Evolutionary conservation across 306 rosid genomes (phyloP), one percentile per base, ranked within the genome.

Genomic region (Mucuna pruriens): DNA sequence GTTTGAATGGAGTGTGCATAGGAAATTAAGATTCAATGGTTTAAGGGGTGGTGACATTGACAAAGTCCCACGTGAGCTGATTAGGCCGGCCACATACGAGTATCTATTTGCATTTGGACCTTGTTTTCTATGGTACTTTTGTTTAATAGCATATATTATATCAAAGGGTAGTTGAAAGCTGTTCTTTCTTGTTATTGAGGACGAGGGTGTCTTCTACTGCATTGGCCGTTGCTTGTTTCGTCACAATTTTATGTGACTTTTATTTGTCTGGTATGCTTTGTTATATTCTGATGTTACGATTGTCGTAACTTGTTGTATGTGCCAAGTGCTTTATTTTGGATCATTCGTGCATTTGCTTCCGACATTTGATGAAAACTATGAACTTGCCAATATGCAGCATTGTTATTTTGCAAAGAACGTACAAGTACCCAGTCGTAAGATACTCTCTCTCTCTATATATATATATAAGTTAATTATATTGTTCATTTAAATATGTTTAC

Each of bases 31-130:
- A 22, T 42, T 38, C 16, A 20, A 74, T 81, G 72, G 77, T 33
- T 40, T 73, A 48, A 57, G 58, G 39, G 78, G 58, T 39, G 78
- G 87, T 78, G 77, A 26, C 9, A 79, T 34, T 54, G 83, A 73
- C 85, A 70, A 82, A 54, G 86, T 81, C 86, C 76, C 75, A 49
- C 71, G 6, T 75, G 84, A 85, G 90, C 87, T 87, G 91, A 68
- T 40, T 48, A 20, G 6, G 91, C 91, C 95, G 87, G 95, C 92
- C 67, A 17, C 60, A 15, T 45, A 31, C 3, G 6, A 49, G 25
- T 73, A 40, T 19, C 57, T 9, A 67, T 67, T 67, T 66, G 31
- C 36, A 29, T 60, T 72, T n/a, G 71, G 69, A 58, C 77, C 74
- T 57, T 55, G 81, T 75, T 57, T 68, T 63, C 58, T 36, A 6